These are phyloP conservation scores for Malassezia obtusa DNA, from an alignment of 1,284 basidiomycete species.

Conservation along the genomic window DNA sequence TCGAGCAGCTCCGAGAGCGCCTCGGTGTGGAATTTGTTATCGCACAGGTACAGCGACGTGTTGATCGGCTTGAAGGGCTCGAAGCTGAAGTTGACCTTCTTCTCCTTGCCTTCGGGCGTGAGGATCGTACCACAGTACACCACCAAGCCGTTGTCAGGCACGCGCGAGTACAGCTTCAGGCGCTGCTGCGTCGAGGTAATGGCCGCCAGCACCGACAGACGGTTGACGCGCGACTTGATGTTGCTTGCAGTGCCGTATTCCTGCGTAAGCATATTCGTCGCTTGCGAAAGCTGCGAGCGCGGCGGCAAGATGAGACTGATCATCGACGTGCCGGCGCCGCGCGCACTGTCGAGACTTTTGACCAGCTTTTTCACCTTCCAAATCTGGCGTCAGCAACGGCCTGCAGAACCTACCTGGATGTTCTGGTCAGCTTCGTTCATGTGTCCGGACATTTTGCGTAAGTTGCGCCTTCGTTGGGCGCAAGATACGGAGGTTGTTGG, in stretches of 20 bases:
- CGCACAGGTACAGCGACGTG: conserved; percentile 88
- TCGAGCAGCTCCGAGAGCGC: conserved; percentile 92
- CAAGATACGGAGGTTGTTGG: neutral
- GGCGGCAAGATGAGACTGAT: conserved; percentile 95
- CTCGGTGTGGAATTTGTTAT: conserved; percentile 99
- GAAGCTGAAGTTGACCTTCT: conserved; percentile 80
- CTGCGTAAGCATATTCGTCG: conserved; percentile 89
- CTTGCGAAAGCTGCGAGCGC: conserved; percentile 88
- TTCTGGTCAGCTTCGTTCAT: conserved; percentile 19
- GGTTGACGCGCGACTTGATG: conserved; percentile 98
- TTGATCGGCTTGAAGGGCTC: conserved; percentile 91
- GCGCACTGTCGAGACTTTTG: conserved; percentile 44
- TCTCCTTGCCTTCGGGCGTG: conserved; percentile 92
- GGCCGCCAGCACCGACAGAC: conserved; percentile 89
- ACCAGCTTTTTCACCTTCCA: conserved; percentile 88
- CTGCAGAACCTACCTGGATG: conserved; percentile 9
- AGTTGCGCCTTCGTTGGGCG: neutral
- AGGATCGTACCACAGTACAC: conserved; percentile 85
- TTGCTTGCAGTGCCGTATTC: conserved; percentile 80
- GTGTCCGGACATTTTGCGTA: conserved; percentile 4
- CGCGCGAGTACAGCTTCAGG: conserved; percentile 78
- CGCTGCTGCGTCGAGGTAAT: conserved; percentile 99
- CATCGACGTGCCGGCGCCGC: conserved; percentile 86
- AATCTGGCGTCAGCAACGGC: conserved; percentile 38
- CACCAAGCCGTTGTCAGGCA: conserved; percentile 91